These are phyloP conservation scores for Erigeron canadensis DNA, from an alignment of 129 eudicot genomes.

Conservation along the genomic window DNA sequence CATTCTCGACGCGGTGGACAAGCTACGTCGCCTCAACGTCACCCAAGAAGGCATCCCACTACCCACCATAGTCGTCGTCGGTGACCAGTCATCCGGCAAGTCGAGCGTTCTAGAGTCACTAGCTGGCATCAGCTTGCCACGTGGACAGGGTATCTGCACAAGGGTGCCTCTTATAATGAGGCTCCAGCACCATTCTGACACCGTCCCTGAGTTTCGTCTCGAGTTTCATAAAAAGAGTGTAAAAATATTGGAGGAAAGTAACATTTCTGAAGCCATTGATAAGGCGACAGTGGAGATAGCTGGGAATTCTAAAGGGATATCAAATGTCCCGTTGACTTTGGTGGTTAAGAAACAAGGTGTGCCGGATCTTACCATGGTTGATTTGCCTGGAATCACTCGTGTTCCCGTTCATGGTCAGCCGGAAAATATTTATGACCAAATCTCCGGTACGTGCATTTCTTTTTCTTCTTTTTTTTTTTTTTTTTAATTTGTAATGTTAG, in stretches of 20 bases:
- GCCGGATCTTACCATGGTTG: not conserved
- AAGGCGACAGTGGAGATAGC: not conserved
- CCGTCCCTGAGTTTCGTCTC: not conserved
- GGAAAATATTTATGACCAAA: not conserved
- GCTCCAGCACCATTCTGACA: not conserved
- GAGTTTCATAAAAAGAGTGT: not conserved
- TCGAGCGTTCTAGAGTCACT: not conserved
- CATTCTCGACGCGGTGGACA: not conserved
- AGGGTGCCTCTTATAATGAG: not conserved
- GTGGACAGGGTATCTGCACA: not conserved
- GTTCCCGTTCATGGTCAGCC: not conserved
- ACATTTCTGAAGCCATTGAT: not conserved
- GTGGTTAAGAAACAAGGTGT: not conserved
- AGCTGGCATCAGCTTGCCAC: not conserved
- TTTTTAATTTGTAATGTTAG: too few species aligned
- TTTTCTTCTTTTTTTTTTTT: not conserved
- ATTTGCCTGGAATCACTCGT: slow-evolving; percentile 4
- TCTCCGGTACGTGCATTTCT: not conserved
- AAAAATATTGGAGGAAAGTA: not conserved
- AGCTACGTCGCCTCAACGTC: not conserved
- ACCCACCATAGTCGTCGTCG: not conserved
- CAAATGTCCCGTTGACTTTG: not conserved
- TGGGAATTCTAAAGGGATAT: not conserved
- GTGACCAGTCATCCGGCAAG: not conserved
- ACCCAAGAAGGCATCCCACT: not conserved